A percentile compares a stretch with the other conserved stretches of the same genome.
These are phyloP conservation scores for Taphrina wiesneri DNA, from an alignment of 1,139 yeast genomes.

Conservation along the genomic window DNA sequence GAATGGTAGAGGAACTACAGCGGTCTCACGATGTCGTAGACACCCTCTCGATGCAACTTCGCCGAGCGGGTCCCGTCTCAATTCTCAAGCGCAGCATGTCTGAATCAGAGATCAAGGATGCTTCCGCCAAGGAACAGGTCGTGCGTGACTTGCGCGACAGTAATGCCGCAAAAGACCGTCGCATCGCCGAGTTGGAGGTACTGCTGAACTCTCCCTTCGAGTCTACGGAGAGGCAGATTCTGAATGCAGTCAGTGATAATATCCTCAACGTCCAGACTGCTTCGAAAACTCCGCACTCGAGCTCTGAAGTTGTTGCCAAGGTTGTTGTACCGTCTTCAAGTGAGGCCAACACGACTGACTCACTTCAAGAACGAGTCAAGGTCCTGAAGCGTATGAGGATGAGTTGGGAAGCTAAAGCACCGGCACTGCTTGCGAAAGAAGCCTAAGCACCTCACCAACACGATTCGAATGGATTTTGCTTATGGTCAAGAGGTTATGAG, in stretches of 20 bases:
- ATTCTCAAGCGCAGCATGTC: constrained; percentile 4
- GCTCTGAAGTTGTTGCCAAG: not conserved
- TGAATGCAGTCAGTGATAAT: constrained; percentile 7
- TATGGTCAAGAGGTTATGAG: too few species aligned
- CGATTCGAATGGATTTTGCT: too few species aligned
- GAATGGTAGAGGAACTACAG: not conserved
- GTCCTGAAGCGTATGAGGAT: constrained; percentile 6
- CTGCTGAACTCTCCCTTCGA: not conserved
- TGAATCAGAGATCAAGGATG: not conserved
- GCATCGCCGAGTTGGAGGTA: constrained; percentile 10
- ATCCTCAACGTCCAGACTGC: not conserved
- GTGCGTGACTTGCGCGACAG: not conserved
- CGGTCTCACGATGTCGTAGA: not conserved
- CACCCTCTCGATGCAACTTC: not conserved
- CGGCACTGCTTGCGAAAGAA: not conserved
- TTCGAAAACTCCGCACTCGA: not conserved
- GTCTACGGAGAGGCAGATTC: constrained; percentile 10
- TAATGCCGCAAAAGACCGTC: not conserved
- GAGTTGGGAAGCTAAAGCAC: constrained; percentile 15
- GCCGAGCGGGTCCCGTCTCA: not conserved
- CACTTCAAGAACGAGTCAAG: not conserved
- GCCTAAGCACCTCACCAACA: not conserved
- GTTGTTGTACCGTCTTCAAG: not conserved
- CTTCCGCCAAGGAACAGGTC: not conserved
- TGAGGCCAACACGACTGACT: not conserved